A percentile compares a stretch with the other conserved stretches of the same genome.
These are phyloP conservation scores for Alternaria solani DNA, from an alignment of 2,329 filamentous ascomycete species.

Conservation along the genomic window DNA sequence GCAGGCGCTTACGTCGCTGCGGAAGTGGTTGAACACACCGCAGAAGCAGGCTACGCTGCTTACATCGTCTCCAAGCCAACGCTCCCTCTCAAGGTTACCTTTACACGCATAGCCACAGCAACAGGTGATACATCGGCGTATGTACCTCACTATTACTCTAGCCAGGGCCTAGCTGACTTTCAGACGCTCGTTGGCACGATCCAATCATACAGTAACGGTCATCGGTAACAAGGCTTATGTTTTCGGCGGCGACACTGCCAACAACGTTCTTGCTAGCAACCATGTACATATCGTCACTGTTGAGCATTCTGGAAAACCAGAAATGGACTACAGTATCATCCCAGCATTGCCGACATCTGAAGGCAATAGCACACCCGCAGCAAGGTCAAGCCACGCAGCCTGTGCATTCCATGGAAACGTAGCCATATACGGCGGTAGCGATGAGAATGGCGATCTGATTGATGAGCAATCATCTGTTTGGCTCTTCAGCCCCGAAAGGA, in stretches of 20 bases:
- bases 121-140: constrained; percentile 47
- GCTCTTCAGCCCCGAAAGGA: constrained; percentile 49
- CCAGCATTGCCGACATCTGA: constrained; percentile 50
- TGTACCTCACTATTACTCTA: not conserved
- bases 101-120: constrained; percentile 51
- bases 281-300: constrained; percentile 54
- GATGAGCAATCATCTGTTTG: constrained; percentile 52
- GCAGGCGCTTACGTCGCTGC: constrained; percentile 48
- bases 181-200: constrained; percentile 43
- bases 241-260: constrained; percentile 53
- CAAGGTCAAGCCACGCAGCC: constrained; percentile 52
- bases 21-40: constrained; percentile 53
- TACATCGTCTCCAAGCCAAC: constrained; percentile 55
- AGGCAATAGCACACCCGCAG: constrained; percentile 42
- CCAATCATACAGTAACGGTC: constrained; percentile 53
- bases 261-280: constrained; percentile 50
- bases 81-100: constrained; percentile 54
- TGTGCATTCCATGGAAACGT: constrained; percentile 52
- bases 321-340: constrained; percentile 53
- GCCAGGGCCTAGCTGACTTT: constrained; percentile 7
- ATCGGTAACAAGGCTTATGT: constrained; percentile 56
- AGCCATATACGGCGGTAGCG: constrained; percentile 52
- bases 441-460: constrained; percentile 42
- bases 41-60: constrained; percentile 51
- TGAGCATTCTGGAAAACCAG: constrained; percentile 40